Evolutionary conservation across 345 rosid genomes (phyloP), one percentile per base, ranked within the genome.

Genomic region (Syzygium jambos): DNA sequence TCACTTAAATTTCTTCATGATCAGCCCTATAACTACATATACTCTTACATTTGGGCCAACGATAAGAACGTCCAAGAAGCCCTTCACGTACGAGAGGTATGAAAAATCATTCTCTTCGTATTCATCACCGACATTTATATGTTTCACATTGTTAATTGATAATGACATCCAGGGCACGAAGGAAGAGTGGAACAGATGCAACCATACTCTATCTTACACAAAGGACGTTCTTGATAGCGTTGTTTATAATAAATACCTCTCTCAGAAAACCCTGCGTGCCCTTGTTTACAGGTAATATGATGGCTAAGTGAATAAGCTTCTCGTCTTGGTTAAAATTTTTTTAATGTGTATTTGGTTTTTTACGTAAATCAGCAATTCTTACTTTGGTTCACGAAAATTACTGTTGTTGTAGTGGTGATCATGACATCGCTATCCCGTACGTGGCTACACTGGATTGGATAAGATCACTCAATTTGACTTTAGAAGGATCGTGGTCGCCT

Each of bases 401-500:
- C 9, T 61, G 25, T 52, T 51, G 49, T 9, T 86, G 84, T 83
- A 91, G 93, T 46, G 93, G 93, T 6, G 91, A 91, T 55, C 93
- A 91, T 53, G 93, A 91, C 73, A 11, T 87, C 83, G 2, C 53
- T 3, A 22, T 85, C 11, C 91, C 93, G 8, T 90, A 87, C 22
- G 9, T 90, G 30, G 87, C 88, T 17, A 90, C 91, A 43, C 85
- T 88, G 53, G 87, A 85, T 85, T 91, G 93, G 93, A 90, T 91
- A 65, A 63, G 84, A 52, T 84, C 89, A 55, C 88, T 90, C 14
- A 90, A 90, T 53, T 61, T 86, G 16, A 88, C 91, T 12, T 84
- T 90, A 21, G 52, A 65, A 23, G 89, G 85, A 54, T 87, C 85
- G 4, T 91, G 93, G 93, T 73, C 86, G 10, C 88, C 90, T 1